Base-by-base conservation (phyloP, 768 basidiomycete genomes). In the Naganishia antarctica region DNA sequence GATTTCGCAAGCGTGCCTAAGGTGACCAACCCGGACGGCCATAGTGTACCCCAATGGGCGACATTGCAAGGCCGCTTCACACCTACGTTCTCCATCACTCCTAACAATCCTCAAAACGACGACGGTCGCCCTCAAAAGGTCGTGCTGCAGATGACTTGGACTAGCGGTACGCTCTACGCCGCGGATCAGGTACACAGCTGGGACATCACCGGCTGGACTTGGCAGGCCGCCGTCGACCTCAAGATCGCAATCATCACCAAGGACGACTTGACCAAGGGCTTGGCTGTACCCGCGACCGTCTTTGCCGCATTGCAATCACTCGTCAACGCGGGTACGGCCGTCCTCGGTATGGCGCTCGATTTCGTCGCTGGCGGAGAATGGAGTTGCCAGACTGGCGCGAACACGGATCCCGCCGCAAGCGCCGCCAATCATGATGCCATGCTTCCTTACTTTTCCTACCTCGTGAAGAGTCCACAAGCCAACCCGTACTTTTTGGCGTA, bases 31-130 rank as follows among this genome's bases (percentile, higher is more conserved):
- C 9, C 45, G 9, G 45, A 46, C 45, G 45, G 45, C 8, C 45
- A n/a, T 8, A 21, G 8, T 21, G 45, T 46, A 9, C 45, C 45
- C 45, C 45, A 23, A 46, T 46, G 45, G 45, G 45, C 50, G 12
- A 51, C 50, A 12, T 51, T 51, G 23, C 50, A 31, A 51, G 50
- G 50, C 23, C 50, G 50, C 9, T 51, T 51, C 50, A 51, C 50
- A 26, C 50, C 50, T 21, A 51, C 50, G 12, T 51, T 51, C 23
- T 51, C 50, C 50, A 51, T 51, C 50, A 28, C 50, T 7, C 50
- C 12, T 6, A 51, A 51, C 25, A 51, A 51, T 51, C 50, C 50
- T 31, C 6, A 11, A 12, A 51, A 51, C 50, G 50, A 51, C 28
- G 50, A 51, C 21, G 50, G 50, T 28, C 9, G 50, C 16, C 50